Base-by-base conservation (phyloP, 371 early-diverging fungal genomes). In the Parasitella parasitica region DNA sequence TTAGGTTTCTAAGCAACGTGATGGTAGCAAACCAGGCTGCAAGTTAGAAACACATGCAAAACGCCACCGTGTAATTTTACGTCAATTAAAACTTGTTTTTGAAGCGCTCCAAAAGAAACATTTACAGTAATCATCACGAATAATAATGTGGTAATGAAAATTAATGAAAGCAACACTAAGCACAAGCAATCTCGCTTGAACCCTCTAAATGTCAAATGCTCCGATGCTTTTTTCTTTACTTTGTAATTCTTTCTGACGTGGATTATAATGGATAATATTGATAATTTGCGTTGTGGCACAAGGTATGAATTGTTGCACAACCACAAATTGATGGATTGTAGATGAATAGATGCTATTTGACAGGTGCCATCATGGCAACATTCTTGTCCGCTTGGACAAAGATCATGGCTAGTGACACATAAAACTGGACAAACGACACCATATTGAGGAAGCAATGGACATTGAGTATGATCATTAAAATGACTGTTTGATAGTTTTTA, bases 51-150 rank as follows among this genome's bases (percentile, higher is more conserved):
- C 6, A 87, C 73, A 32, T 69, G 66, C 49, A 70, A 76, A 6
- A 50, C 50, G 22, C 63, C 63, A 4, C 74, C 63, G 20, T 69
- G 41, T 63, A 86, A 62, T 4, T 74, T 75, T 34, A 72, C 77
- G 69, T 85, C 73, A 69, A 57, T 28, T 4, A 16, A 27, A 16
- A 54, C 22, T 39, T 53, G 48, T 27, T 26, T 43, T 53, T n/a
- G 52, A 35, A 15, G 9, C 15, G 11, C 11, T 37, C 32, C 27
- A 20, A 41, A 41, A 7, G 4, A 18, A 16, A 57, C 13, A 76
- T 78, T 73, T 80, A 80, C 81, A 93, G 77, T 90, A 87, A 69
- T 91, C 92, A 85, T 76, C 27, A 91, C 64, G 77, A 86, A 91
- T 37, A 82, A 73, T 11, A 89, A 52, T 4, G 90, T 86, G 2